Evolutionary conservation across 345 rosid genomes (phyloP), one percentile per base, ranked within the genome.

Genomic region (Citrus trifoliata): DNA sequence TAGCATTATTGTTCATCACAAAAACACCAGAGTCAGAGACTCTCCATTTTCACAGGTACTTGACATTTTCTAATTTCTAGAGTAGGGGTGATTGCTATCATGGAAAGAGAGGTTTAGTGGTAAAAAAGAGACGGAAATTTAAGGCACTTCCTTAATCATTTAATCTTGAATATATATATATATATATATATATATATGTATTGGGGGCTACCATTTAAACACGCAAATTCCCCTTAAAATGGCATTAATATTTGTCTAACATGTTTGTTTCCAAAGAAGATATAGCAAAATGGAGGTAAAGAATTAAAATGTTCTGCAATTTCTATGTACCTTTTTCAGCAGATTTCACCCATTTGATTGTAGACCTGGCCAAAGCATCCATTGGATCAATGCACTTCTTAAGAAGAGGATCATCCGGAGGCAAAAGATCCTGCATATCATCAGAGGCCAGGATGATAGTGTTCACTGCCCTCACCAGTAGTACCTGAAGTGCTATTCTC

Each of bases 401-500:
- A 76, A 85, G 87, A 78, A 88, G 89, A 70, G 91, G 91, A 75
- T 88, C 91, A 40, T 87, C 83, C 19, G 8, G 81, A 51, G 87
- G 88, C 58, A 87, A 81, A 65, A 85, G 70, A 74, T 79, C 78
- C 13, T 69, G 73, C 84, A 85, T 72, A 38, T 83, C 85, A 7
- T 87, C 86, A 0, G 89, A 88, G 4, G 85, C 89, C 1, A 88
- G 80, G 67, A 85, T 74, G 5, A 87, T 75, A 58, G 76, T 78
- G 79, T 85, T 89, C 67, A 87, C 90, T 7, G 88, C 90, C 68
- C 88, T 81, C n/a, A 87, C 87, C 10, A 89, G 83, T 24, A 89
- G 85, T 62, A 89, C 88, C 78, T 85, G 89, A 40, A 88, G 88
- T 56, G 88, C 88, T 2, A 88, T 88, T 64, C 91, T 78, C 76